Conservation (phyloP, 116 monocot genomes). For the Phalaenopsis hybrid region DNA sequence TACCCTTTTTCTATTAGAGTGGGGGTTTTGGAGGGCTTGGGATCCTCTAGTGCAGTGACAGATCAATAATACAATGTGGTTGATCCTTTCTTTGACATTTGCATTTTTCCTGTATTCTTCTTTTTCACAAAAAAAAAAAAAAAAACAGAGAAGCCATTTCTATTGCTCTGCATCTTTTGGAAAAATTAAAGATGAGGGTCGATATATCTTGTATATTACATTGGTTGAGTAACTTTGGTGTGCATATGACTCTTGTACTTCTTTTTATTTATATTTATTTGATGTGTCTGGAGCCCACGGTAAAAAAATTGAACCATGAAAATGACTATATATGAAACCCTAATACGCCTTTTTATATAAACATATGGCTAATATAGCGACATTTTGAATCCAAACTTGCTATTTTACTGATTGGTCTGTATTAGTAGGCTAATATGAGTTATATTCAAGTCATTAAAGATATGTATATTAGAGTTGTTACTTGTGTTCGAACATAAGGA, state of each 20-base stretch:
- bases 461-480: no score
- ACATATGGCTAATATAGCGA: not conserved
- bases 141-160: not conserved
- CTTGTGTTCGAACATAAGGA: no score
- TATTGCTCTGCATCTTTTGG: not conserved
- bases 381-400: not conserved
- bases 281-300: not conserved
- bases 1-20: conserved; percentile 10
- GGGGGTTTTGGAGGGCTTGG: conserved; percentile 9
- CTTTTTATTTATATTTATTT: not conserved
- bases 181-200: not conserved
- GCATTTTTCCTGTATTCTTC: not conserved
- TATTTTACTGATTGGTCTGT: not conserved
- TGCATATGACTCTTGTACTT: not conserved
- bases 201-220: not conserved
- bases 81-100: conserved; percentile 9
- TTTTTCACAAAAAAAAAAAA: no score
- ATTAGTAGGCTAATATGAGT: no score
- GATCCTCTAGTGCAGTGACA: not conserved
- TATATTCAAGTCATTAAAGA: no score
- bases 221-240: not conserved
- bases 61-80: conserved; percentile 16
- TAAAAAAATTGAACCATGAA: not conserved
- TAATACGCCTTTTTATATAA: not conserved
- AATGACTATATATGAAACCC: not conserved